Evolutionary conservation across 176 grass and related monocot species (phyloP).

Genomic region (Cymbopogon citratus): DNA sequence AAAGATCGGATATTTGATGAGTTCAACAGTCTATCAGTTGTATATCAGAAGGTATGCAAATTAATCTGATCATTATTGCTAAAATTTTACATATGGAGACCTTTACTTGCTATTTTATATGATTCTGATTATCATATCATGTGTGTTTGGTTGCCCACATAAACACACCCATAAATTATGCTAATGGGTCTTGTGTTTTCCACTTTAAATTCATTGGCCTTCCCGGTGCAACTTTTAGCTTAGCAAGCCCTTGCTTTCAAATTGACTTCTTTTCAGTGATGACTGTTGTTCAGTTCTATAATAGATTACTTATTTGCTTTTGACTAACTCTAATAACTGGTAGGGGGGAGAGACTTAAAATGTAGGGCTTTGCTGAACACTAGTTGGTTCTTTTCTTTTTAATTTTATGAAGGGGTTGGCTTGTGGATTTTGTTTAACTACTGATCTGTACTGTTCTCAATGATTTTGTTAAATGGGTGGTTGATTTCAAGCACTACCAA

Average conservation of each 20-base stretch:
- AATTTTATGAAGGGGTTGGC: neutral
- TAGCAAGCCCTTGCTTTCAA: neutral
- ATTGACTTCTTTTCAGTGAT: neutral
- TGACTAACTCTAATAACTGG: neutral
- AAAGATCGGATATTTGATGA: conserved; percentile 99
- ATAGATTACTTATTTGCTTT: neutral
- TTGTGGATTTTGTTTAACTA: neutral
- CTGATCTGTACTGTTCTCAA: neutral
- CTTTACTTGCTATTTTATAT: neutral
- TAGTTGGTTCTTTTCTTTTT: neutral
- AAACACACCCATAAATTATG: neutral
- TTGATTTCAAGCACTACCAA: neutral
- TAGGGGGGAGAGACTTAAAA: neutral
- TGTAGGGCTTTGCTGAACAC: conserved; percentile 1
- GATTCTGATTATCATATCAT: neutral
- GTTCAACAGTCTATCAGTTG: conserved; percentile 85
- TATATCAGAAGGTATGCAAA: conserved; percentile 84
- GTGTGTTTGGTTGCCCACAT: neutral
- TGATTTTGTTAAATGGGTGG: neutral
- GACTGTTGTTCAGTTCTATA: neutral
- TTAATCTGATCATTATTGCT: neutral
- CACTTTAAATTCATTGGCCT: neutral
- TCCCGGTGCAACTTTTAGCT: neutral
- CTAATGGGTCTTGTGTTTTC: neutral
- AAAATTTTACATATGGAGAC: neutral